Evolutionary conservation across 179 eudicot species (phyloP), one percentile per base, ranked within the genome.

Genomic region (Heliamphora pulchella): DNA sequence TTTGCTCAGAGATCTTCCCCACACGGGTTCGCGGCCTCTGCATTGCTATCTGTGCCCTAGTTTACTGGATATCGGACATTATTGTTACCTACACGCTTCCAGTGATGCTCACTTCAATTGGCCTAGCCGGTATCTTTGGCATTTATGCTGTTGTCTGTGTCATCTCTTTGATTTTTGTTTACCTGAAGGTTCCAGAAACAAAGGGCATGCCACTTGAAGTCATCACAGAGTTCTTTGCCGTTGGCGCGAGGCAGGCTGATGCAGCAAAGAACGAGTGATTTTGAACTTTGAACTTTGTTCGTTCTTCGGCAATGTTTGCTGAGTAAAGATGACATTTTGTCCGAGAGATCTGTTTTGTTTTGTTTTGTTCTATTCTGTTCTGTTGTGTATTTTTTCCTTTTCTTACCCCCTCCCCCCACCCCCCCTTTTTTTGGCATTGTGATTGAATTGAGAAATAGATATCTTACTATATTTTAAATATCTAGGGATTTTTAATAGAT

Each of bases 191-290:
- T n/a, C 97, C 97, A 0, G 97, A 93, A 82, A 93, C 97, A 0
- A 93, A 93, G 85, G 96, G 96, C 5, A 91, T 93, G 97, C 97
- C 97, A 20, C 85, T 93, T 17, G 97, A 93, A 82, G 97, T 93
- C 66, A 91, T 93, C 65, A 87, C 94, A 0, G 97, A 92, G 87
- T 88, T 91, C 87, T 93, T 93, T 74, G 90, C 92, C 18, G 86
- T 92, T 68, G 93, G 90, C 48, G 89, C 92, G 31, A 85, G 75
- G 77, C 90, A 91, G 74, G 59, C 14, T 54, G 74, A 54, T 43
- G 87, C 81, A 63, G 78, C 85, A 47, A 83, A 86, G 67, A 66
- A 7, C 11, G 84, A 86, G 72, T 83, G 57, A 82, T 51, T 66
- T 39, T 53, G 31, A n/a, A 41, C 31, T 39, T 78, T n/a, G 71